Evolutionary conservation across 371 early-diverging fungal genomes (phyloP).

Genomic region (Rhizopus delemar): DNA sequence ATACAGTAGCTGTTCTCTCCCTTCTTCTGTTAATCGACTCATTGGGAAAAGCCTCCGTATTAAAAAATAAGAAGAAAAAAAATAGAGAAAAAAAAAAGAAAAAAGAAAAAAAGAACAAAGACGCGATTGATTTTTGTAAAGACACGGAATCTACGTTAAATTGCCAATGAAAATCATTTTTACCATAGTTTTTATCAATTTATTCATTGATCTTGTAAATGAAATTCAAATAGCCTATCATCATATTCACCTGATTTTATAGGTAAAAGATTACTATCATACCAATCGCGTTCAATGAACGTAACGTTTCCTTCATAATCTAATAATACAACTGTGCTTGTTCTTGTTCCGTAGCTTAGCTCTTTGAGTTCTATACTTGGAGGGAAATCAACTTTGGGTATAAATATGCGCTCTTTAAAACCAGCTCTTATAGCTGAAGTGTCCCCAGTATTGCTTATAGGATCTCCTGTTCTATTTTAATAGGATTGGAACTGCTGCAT

Average conservation of each 20-base stretch:
- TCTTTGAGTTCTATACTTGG: neutral
- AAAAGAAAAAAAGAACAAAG: neutral
- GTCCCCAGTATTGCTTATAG: slow-evolving; percentile 17
- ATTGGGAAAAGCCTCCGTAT: too few species aligned
- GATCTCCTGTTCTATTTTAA: slow-evolving; percentile 19
- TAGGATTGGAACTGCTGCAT: neutral
- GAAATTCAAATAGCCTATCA: slow-evolving; percentile 11
- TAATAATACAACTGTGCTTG: slow-evolving; percentile 56
- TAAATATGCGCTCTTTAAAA: slow-evolving; percentile 36
- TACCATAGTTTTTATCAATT: too few species aligned
- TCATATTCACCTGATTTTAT: slow-evolving; percentile 6
- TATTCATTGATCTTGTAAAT: neutral
- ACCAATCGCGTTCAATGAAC: slow-evolving; percentile 48
- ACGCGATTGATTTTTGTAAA: neutral
- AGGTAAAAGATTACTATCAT: slow-evolving; percentile 14
- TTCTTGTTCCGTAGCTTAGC: slow-evolving; percentile 49
- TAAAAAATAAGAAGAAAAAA: too few species aligned
- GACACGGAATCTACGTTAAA: neutral
- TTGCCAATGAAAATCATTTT: neutral
- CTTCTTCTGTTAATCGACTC: neutral
- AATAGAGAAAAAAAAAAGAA: neutral
- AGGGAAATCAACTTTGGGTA: slow-evolving; percentile 31
- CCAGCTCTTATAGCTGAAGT: slow-evolving; percentile 22
- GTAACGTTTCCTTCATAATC: slow-evolving; percentile 45
- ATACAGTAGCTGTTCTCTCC: neutral